Conservation (phyloP, 2,329 filamentous ascomycete species). For the Talaromyces amestolkiae region DNA sequence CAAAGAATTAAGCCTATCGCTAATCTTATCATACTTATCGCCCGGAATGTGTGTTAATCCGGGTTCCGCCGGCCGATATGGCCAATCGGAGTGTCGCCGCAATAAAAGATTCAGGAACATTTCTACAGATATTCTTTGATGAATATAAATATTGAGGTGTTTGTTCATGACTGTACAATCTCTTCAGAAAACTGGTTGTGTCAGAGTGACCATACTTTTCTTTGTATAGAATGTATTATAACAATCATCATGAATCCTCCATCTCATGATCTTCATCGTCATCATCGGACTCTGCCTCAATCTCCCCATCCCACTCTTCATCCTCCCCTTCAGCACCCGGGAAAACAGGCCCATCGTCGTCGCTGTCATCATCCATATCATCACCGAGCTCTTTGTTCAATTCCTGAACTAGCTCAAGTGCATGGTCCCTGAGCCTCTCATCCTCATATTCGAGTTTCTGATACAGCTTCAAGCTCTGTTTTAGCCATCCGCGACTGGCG, state of each 20-base stretch:
- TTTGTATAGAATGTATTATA: neutral
- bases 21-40: constrained; percentile 17
- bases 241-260: constrained; percentile 43
- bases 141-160: too few species aligned
- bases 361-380: constrained; percentile 54
- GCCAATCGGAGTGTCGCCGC: constrained; percentile 14
- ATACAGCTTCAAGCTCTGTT: constrained; percentile 77
- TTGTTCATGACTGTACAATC: neutral
- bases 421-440: constrained; percentile 45
- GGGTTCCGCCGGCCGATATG: neutral
- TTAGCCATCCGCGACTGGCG: constrained; percentile 78
- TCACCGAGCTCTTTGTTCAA: constrained; percentile 66
- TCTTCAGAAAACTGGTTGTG: neutral
- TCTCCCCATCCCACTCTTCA: constrained; percentile 53
- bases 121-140: neutral
- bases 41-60: constrained; percentile 11
- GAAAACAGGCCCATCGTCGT: constrained; percentile 56
- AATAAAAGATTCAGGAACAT: neutral
- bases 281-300: constrained; percentile 52
- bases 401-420: constrained; percentile 45
- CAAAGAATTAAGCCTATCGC: neutral
- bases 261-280: constrained; percentile 52
- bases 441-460: constrained; percentile 70
- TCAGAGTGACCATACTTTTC: neutral
- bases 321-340: constrained; percentile 41